Evolutionary conservation across 2,329 filamentous ascomycete genomes (phyloP).

Genomic region (Leptographium radiaticola): DNA sequence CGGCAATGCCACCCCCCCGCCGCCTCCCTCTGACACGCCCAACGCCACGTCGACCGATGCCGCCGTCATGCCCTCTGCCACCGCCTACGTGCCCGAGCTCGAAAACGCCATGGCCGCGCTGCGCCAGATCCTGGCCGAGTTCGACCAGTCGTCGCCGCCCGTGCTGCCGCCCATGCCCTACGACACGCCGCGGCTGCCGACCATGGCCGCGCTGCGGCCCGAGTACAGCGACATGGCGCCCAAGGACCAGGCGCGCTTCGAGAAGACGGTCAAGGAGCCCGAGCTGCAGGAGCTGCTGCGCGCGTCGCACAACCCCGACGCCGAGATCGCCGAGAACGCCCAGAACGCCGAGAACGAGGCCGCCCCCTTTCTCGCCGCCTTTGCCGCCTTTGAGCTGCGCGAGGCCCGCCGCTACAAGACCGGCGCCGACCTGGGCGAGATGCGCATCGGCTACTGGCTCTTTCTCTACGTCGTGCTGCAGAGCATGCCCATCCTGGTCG

Average conservation of each 20-base stretch:
- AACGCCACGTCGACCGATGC: neutral
- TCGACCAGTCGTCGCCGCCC: slow-evolving; percentile 77
- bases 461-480: slow-evolving; percentile 71
- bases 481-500: slow-evolving; percentile 61
- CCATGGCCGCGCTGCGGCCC: slow-evolving; percentile 49
- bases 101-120: slow-evolving; percentile 57
- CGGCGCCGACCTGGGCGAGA: slow-evolving; percentile 54
- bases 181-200: slow-evolving; percentile 68
- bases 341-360: slow-evolving; percentile 42
- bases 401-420: slow-evolving; percentile 47
- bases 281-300: slow-evolving; percentile 68
- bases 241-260: slow-evolving; percentile 64
- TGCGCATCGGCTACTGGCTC: slow-evolving; percentile 66
- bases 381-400: slow-evolving; percentile 57
- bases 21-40: slow-evolving; percentile 14
- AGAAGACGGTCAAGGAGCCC: slow-evolving; percentile 61
- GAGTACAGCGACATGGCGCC: slow-evolving; percentile 51
- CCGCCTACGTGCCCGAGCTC: slow-evolving; percentile 16
- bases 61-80: neutral
- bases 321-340: no score
- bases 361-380: slow-evolving; percentile 54
- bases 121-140: slow-evolving; percentile 71
- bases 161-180: slow-evolving; percentile 87
- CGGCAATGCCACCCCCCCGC: neutral
- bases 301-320: slow-evolving; percentile 69